Conservation (phyloP, 805 yeast species). For the Ogataea corticis region DNA sequence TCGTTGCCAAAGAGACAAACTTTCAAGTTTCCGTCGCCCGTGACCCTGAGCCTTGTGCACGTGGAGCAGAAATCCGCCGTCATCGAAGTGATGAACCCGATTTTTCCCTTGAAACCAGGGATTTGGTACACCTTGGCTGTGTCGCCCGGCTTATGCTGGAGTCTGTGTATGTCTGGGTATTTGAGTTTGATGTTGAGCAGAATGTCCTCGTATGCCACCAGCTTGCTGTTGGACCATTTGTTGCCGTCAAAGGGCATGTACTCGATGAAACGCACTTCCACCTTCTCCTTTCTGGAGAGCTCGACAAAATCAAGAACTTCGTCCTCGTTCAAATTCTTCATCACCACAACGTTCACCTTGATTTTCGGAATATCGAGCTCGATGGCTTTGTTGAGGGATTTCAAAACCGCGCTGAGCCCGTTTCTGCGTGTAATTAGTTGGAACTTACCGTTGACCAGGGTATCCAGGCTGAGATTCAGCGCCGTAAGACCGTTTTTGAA, state of each 20-base stretch:
- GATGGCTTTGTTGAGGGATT: conserved; percentile 44
- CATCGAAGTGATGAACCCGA: conserved; percentile 59
- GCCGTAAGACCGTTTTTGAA: conserved; percentile 45
- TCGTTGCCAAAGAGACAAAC: conserved; percentile 55
- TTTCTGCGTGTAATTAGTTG: conserved; percentile 49
- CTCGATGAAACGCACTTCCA: conserved; percentile 55
- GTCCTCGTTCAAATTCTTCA: conserved; percentile 52
- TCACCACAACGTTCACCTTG: conserved; percentile 51
- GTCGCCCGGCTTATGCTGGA: conserved; percentile 41
- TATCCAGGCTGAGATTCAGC: conserved; percentile 49
- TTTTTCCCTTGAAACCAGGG: conserved; percentile 43
- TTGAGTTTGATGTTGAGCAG: conserved; percentile 32
- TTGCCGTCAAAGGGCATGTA: conserved; percentile 63
- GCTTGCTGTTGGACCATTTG: conserved; percentile 47
- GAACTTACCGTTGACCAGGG: conserved; percentile 52
- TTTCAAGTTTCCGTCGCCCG: conserved; percentile 55
- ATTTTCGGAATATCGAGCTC: conserved; percentile 45
- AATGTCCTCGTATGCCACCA: conserved; percentile 48
- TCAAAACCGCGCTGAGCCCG: conserved; percentile 47
- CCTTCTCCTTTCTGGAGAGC: conserved; percentile 37
- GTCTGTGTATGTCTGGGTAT: conserved; percentile 31
- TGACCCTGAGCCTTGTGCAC: conserved; percentile 52
- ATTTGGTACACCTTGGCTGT: conserved; percentile 49
- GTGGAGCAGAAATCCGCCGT: conserved; percentile 52
- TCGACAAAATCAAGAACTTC: conserved; percentile 49